Evolutionary conservation across 768 basidiomycete genomes (phyloP).

Genomic region (Tricholoma matsutake): DNA sequence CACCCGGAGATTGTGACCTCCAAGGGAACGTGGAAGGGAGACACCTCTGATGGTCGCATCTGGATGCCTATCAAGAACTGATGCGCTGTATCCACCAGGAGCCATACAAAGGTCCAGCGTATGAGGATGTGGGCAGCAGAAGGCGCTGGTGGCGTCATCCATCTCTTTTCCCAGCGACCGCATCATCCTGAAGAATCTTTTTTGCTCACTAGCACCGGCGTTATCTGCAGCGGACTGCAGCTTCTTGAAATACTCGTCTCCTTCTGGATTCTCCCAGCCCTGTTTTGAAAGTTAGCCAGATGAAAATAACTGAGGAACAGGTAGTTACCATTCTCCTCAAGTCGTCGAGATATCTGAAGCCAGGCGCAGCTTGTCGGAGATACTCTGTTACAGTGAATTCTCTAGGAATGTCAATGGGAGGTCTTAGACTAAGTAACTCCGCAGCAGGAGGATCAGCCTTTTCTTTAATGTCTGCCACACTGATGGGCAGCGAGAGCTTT

Average conservation of each 20-base stretch:
- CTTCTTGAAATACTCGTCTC: background rate
- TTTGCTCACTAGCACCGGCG: background rate
- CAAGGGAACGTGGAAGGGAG: background rate
- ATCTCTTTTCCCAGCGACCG: background rate
- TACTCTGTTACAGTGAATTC: background rate
- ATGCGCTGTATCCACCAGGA: background rate
- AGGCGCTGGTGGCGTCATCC: background rate
- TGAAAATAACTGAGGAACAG: background rate
- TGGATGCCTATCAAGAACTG: background rate
- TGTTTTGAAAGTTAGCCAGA: background rate
- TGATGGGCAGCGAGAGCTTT: background rate
- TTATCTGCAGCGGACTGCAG: background rate
- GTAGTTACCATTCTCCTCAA: background rate
- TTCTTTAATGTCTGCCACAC: background rate
- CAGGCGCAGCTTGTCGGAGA: background rate
- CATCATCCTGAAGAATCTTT: background rate
- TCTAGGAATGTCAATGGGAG: background rate
- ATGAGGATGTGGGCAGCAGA: background rate
- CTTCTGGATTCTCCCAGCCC: background rate
- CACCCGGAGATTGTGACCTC: background rate
- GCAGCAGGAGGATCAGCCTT: background rate
- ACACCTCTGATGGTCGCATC: background rate
- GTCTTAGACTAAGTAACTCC: background rate
- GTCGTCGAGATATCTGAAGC: background rate
- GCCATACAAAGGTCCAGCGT: background rate